Percentiles rank a stretch among this genome's conserved stretches.
These are phyloP conservation scores for Phytophthora sansomeana DNA, from an alignment of 352 stramenopile genomes.

Conservation along the genomic window DNA sequence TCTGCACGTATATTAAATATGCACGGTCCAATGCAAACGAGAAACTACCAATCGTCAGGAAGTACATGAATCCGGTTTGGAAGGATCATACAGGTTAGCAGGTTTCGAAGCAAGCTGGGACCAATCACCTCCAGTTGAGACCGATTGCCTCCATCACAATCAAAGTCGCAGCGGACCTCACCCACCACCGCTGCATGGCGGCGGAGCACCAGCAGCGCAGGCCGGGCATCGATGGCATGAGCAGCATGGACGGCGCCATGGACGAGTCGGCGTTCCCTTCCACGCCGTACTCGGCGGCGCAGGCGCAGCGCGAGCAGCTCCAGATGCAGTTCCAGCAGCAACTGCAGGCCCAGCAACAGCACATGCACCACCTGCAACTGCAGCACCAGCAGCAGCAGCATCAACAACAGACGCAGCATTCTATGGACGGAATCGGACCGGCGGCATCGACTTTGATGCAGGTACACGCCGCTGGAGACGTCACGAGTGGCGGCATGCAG, in stretches of 20 bases:
- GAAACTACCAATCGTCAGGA: too few species aligned
- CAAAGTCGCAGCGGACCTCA: conserved; percentile 3
- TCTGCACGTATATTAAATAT: too few species aligned
- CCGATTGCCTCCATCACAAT: background rate
- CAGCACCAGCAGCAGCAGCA: conserved; percentile 9
- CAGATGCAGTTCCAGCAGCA: conserved; percentile 46
- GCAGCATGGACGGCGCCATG: conserved; percentile 11
- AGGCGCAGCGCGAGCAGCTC: conserved; percentile 26
- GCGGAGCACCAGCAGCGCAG: conserved; percentile 25
- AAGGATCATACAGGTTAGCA: too few species aligned
- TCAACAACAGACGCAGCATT: conserved; percentile 8
- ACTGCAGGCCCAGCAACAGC: conserved; percentile 24
- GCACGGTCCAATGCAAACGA: too few species aligned
- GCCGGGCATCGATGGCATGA: conserved; percentile 12
- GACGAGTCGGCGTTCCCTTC: conserved; percentile 18
- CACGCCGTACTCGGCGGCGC: conserved; percentile 21
- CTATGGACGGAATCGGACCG: conserved; percentile 25
- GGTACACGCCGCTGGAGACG: conserved; percentile 16
- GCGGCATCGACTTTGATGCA: conserved; percentile 28
- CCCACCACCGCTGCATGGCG: conserved; percentile 15
- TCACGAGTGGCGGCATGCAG: conserved; percentile 8
- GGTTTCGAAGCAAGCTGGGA: background rate
- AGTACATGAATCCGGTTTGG: too few species aligned
- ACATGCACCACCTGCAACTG: conserved; percentile 12
- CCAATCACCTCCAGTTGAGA: background rate